Base-by-base conservation (phyloP, 2,329 filamentous ascomycete genomes). In the Botrytis cinerea region DNA sequence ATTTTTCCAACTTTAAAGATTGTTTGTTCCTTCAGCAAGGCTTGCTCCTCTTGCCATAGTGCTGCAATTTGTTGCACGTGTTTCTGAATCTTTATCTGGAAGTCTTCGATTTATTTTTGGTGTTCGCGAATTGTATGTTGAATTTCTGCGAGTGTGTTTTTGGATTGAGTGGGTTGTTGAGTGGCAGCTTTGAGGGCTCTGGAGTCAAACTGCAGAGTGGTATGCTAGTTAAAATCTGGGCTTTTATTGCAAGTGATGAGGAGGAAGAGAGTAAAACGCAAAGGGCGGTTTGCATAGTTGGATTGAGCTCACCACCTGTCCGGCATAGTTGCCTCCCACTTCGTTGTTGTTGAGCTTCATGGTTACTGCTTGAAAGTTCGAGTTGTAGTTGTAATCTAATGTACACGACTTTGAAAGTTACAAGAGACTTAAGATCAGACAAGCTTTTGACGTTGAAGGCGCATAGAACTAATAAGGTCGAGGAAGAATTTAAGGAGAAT, bases 361-460 rank as follows among this genome's bases (percentile, higher is more conserved):
- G 32, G 7, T 66, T 51, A 45, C 9, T 25, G 45, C 16, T 28
- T 9, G 25, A 2, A 14, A 40, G 18, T 54, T 22, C 25, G n/a
- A 22, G 5, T 32, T 32, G 0, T 1, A 51, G 4, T 51, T 51
- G 48, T 57, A 2, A 12, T 32, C 57, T 2, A 18, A 54, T 4
- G n/a, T 22, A 10, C 3, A 57, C 6, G 0, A 5, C 2, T 57
- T 32, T 12, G 5, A 5, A 43, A 22, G 16, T 9, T 1, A n/a
- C 1, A 2, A 9, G 9, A 1, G 3, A 12, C 28, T 14, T 0
- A 9, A 25, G 18, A n/a, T 46, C 18, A 38, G n/a, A 8, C 1
- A 10, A 57, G 28, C 4, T 28, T 28, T 18, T 68, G 4, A 40
- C 3, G n/a, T 12, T 12, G 45, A 20, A 38, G 35, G 18, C 5